phyloP scores from a whole-genome alignment of 2,329 filamentous ascomycete species.

The Elsinoe perseae region DNA sequence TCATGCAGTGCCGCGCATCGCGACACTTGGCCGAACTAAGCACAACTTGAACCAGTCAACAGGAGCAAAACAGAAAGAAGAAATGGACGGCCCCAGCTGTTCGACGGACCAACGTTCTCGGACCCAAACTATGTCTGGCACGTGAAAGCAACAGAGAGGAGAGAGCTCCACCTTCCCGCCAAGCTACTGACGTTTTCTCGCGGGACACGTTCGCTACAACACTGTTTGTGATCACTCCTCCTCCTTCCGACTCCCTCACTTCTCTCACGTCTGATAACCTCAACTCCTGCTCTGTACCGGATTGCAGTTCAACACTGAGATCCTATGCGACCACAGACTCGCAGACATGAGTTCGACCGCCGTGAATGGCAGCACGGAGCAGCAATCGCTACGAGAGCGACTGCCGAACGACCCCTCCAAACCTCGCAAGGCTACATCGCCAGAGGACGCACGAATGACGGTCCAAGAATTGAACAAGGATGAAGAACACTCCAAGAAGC shows the following conservation, averaged over 20 bases:
- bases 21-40: background rate
- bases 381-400: constrained; percentile 39
- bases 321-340: background rate
- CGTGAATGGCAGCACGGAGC: constrained; percentile 3
- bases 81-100: constrained; percentile 11
- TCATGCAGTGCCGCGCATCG: background rate
- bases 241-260: background rate
- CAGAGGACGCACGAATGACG: constrained; percentile 38
- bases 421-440: constrained; percentile 27
- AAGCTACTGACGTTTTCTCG: constrained; percentile 13
- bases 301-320: constrained; percentile 11
- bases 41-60: background rate
- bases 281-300: background rate
- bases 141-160: background rate
- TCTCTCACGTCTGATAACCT: background rate
- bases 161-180: constrained; percentile 5
- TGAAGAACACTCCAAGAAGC: constrained; percentile 40
- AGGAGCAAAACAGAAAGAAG: background rate
- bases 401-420: constrained; percentile 29
- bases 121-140: constrained; percentile 1
- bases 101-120: constrained; percentile 1
- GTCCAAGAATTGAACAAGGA: constrained; percentile 45
- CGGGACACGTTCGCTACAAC: constrained; percentile 8
- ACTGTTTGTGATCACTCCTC: background rate
- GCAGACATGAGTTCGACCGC: constrained; percentile 14